Conservation (phyloP, 1,284 basidiomycete genomes). For the Ustilago nuda region DNA sequence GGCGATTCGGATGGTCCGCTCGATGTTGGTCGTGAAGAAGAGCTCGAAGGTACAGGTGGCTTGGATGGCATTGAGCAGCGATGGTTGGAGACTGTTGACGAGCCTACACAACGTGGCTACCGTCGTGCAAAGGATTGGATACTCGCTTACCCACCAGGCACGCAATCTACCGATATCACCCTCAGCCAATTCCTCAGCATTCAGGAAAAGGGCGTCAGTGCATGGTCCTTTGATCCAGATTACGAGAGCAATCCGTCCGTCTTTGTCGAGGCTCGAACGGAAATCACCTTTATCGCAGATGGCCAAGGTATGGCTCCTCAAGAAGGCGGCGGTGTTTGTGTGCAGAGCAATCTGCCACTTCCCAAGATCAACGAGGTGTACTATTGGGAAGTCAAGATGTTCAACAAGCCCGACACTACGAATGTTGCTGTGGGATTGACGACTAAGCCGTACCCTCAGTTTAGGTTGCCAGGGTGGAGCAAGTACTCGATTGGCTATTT, state of each 20-base stretch:
- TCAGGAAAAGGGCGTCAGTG: conserved; percentile 69
- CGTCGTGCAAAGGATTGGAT: conserved; percentile 84
- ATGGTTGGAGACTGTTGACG: conserved; percentile 88
- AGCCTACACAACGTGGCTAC: conserved; percentile 79
- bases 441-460: conserved; percentile 68
- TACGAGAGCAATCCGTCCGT: conserved; percentile 68
- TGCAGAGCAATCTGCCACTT: conserved; percentile 67
- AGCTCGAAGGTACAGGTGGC: conserved; percentile 83
- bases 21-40: conserved; percentile 84
- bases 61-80: conserved; percentile 89
- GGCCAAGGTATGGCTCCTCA: conserved; percentile 67
- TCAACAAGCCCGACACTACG: conserved; percentile 66
- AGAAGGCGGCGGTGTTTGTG: conserved; percentile 67
- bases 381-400: conserved; percentile 70
- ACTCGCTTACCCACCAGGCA: conserved; percentile 44
- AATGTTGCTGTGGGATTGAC: conserved; percentile 65
- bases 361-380: conserved; percentile 69
- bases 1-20: conserved; percentile 90
- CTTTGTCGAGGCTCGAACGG: conserved; percentile 66
- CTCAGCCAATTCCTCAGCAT: conserved; percentile 68
- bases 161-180: conserved; percentile 67
- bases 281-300: conserved; percentile 68
- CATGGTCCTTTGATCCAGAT: conserved; percentile 68
- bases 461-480: conserved; percentile 75
- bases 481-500: conserved; percentile 96